Evolutionary conservation across 371 early-diverging fungal species (phyloP), one percentile per base, ranked within the genome.

Genomic region (Mycotypha africana): DNA sequence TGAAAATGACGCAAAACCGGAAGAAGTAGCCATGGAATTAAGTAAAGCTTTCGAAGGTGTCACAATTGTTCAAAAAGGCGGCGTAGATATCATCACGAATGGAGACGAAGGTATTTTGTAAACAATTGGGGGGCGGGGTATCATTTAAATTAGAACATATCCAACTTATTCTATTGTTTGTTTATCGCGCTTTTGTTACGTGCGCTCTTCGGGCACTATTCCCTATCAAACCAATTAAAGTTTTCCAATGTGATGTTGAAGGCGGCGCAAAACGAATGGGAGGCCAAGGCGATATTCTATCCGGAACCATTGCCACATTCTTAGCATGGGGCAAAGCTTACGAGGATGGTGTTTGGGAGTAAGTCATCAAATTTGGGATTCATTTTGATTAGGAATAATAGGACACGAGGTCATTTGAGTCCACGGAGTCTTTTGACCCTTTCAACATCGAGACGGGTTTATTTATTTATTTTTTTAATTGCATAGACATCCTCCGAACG

Each of bases 261-360:
- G 91, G 92, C 15, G 86, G 91, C 2, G 63, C 86, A 24, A 86
- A 95, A 49, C 76, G 99, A n/a, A 92, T 93, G 57, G 98, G 99
- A 12, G 99, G 99, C 6, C 98, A 97, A 64, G 99, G 99, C 12
- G 99, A 99, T 65, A 72, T 99, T n/a, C 70, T 98, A 19, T 73
- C 89, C 14, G 99, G 99, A 2, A 57, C 84, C 9, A 53, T 95
- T 21, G 92, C 89, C 3, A 78, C 95, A 10, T 94, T 95, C 38
- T 42, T 95, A 32, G 90, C 90, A 0, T 97, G 95, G 95, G 84
- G 83, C 15, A 72, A 77, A 24, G 67, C 62, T 4, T 86, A 86
- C 51, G 63, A 82, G 36, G 72, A 70, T 25, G 65, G 70, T 17
- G 57, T 69, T 15, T 86, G 86, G 81, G 53, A 70, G 71, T 81